Base-by-base conservation (phyloP, 2,329 filamentous ascomycete species). In the Alternaria incomplexa region DNA sequence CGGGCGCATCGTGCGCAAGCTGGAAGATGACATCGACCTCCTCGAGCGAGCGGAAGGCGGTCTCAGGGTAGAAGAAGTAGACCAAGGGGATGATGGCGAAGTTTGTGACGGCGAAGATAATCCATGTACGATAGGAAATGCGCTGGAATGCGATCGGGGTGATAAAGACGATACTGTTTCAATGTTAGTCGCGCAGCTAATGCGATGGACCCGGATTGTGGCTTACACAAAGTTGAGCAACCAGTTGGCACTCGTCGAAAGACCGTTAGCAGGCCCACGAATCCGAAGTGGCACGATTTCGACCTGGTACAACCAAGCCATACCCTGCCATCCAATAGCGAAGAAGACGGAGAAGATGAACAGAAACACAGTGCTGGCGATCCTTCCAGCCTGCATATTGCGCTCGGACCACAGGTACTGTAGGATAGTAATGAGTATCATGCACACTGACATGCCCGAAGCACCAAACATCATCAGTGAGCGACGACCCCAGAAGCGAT, bases 311-410 rank as follows among this genome's bases (percentile, higher is more conserved):
- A 78, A 61, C 77, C 77, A 96, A 90, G 76, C 96, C 87, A 73
- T 85, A 79, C 87, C 86, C 85, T 71, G 86, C 93, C 93, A 96
- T 67, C 93, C 96, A 65, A 88, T 89, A 61, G 93, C 93, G 77
- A 97, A 97, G 85, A 91, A 96, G 85, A 92, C 92, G 83, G 96
- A 93, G 85, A 93, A 96, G 82, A 95, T 90, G 82, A 90, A 91
- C 75, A 97, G 93, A 82, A 96, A 95, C 62, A 96, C 77, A 0
- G 81, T 79, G 20, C 81, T 79, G 6, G 74, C 76, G 30, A 81
- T 77, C 13, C 79, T 78, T n/a, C 69, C 69, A 4, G 68, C 65
- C 2, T 59, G 46, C 15, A 68, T 62, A 3, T 52, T 45, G 4
- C 67, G 64, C 17, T 68, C 69, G 4, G 67, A 64, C 71, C 71